phyloP scores from a whole-genome alignment of 1,139 yeast species.

The Yarrowia galli region DNA sequence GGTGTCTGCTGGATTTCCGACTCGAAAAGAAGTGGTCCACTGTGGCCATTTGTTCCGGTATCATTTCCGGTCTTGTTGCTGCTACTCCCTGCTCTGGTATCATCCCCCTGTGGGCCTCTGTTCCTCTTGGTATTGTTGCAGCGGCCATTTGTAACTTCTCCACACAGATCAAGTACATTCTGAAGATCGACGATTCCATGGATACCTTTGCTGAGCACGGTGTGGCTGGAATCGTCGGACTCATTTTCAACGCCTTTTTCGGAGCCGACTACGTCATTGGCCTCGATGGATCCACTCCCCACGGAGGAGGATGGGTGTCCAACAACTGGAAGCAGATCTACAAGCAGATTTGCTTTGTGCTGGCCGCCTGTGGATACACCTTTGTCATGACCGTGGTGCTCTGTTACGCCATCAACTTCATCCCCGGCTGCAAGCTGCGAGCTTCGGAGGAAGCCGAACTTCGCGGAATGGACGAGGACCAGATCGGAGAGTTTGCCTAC shows the following conservation, averaged over 20 bases:
- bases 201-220: constrained; percentile 99
- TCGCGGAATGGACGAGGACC: constrained; percentile 93
- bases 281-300: constrained; percentile 77
- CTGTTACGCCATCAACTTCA: constrained; percentile 73
- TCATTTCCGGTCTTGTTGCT: constrained; percentile 93
- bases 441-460: constrained; percentile 87
- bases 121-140: constrained; percentile 79
- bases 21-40: constrained; percentile 91
- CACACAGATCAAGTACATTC: constrained; percentile 82
- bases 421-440: constrained; percentile 84
- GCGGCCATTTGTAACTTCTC: constrained; percentile 89
- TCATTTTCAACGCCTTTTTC: constrained; percentile 84
- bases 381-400: constrained; percentile 78
- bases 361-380: constrained; percentile 78
- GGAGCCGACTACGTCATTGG: constrained; percentile 90
- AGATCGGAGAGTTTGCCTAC: constrained; percentile 97
- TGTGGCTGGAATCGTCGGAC: constrained; percentile 89
- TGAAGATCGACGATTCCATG: constrained; percentile 88
- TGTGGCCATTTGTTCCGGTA: constrained; percentile 94
- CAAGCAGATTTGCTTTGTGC: constrained; percentile 83
- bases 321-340: constrained; percentile 92
- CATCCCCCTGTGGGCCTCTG: constrained; percentile 91
- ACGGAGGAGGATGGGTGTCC: constrained; percentile 89
- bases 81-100: constrained; percentile 95
- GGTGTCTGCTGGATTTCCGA: constrained; percentile 90